Evolutionary conservation across 2,329 filamentous ascomycete species (phyloP).

Genomic region (Trichothecium sympodiale): DNA sequence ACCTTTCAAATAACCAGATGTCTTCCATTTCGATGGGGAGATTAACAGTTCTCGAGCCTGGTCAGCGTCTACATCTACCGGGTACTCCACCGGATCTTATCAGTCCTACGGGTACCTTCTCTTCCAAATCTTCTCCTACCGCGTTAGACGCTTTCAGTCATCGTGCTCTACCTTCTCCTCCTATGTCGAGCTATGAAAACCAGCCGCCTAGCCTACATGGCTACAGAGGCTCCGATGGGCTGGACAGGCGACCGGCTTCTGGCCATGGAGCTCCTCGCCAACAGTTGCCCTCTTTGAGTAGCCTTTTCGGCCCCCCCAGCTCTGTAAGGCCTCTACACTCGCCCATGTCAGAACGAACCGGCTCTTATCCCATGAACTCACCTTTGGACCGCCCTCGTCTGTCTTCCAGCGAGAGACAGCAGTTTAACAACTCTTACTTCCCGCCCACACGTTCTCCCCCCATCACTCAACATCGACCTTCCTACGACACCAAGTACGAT

Average conservation of each 20-base stretch:
- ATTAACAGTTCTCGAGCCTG: conserved; percentile 37
- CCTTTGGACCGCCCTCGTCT: conserved; percentile 34
- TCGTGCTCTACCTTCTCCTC: conserved; percentile 33
- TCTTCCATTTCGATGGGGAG: conserved; percentile 41
- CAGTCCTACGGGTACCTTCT: conserved; percentile 38
- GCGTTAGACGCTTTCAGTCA: conserved; percentile 4
- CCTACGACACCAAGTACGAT: conserved; percentile 34
- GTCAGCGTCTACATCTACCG: conserved; percentile 37
- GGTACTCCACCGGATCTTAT: conserved; percentile 44
- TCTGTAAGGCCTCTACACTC: conserved; percentile 30
- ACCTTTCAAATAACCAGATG: conserved; percentile 3
- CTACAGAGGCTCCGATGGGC: conserved; percentile 22
- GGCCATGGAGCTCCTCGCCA: conserved; percentile 23
- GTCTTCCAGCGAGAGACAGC: conserved; percentile 26
- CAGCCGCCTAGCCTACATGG: conserved; percentile 9
- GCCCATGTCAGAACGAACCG: conserved; percentile 33
- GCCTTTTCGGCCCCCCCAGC: conserved; percentile 40
- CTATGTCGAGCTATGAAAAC: conserved; percentile 49
- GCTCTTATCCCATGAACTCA: conserved; percentile 29
- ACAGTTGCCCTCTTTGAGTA: conserved; percentile 45
- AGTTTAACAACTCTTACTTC: conserved; percentile 34
- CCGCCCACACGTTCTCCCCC: conserved; percentile 25
- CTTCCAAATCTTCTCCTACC: conserved; percentile 22
- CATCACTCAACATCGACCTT: conserved; percentile 30
- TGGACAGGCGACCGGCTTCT: conserved; percentile 16